Evolutionary conservation across 495 filamentous ascomycete species (phyloP), one percentile per base, ranked within the genome.

Genomic region (Hyaloscypha finlandica): DNA sequence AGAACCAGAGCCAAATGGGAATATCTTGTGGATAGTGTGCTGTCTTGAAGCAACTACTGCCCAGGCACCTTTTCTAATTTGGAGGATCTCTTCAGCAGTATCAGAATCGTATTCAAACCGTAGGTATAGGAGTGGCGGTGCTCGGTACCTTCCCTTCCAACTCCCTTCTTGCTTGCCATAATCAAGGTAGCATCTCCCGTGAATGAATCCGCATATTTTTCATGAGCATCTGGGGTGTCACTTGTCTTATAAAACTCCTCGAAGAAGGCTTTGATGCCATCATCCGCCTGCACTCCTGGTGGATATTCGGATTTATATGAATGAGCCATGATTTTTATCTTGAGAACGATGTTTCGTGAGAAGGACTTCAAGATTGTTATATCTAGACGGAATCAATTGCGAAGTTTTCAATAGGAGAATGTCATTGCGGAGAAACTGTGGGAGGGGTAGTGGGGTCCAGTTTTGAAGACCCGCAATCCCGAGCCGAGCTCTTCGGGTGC

Each of bases 211-310:
- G 82, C 81, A 70, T 88, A 89, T 71, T 78, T 75, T 30, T 86
- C 84, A 70, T 89, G 84, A 6, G 77, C 74, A 53, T 80, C 78
- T 33, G 86, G 83, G 14, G 79, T 85, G 71, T 89, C 87, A 59
- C 84, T 86, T 16, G 78, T 81, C 31, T 74, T 70, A 71, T 89
- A 90, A 78, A 90, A 89, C 52, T 79, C 71, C 71, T 84, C 77
- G 75, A 88, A 81, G 76, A 85, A 88, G 29, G 72, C 56, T 61
- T 77, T 70, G 61, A 84, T 76, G 33, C 74, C 75, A 8, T 74
- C 56, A 57, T 71, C 65, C 1, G 72, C 52, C 19, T 51, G 32
- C 5, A 61, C 54, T 42, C 69, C 68, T 2, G 63, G 55, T 0
- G 81, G 81, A 65, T 74, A 78, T 29, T 53, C 52, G 11, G 71